Conservation (phyloP, 177 flowering plant species). For the Vitis hybrid region DNA sequence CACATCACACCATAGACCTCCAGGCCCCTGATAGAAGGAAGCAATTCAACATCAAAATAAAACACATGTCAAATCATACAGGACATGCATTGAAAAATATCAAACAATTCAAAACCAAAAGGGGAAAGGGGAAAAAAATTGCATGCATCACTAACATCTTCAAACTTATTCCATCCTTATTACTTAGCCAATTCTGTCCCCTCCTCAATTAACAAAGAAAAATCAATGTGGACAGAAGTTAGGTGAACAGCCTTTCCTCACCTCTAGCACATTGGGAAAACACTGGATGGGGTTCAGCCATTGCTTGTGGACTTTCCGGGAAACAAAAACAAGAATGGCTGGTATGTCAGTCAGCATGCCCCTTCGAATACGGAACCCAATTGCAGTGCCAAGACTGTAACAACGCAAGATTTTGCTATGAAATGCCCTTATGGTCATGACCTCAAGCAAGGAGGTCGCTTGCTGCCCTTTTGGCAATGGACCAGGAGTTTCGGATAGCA, state of each 20-base stretch:
- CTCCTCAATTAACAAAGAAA: conserved; percentile 1
- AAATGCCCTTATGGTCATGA: conserved; percentile 76
- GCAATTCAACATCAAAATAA: background rate
- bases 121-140: background rate
- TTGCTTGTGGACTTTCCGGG: conserved; percentile 77
- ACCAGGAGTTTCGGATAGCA: conserved; percentile 55
- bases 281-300: conserved; percentile 76
- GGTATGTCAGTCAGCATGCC: conserved; percentile 68
- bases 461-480: conserved; percentile 59
- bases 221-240: background rate
- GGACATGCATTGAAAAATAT: no score
- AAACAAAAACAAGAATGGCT: conserved; percentile 74
- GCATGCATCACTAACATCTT: no score
- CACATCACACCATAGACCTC: conserved; percentile 81
- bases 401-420: conserved; percentile 74
- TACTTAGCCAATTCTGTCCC: background rate
- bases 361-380: conserved; percentile 63
- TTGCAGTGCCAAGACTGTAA: conserved; percentile 74
- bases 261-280: conserved; percentile 68
- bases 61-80: no score
- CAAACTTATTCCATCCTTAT: no score
- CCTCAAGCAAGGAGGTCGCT: conserved; percentile 65
- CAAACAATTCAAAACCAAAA: no score
- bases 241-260: conserved; percentile 16
- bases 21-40: conserved; percentile 56